Percentiles rank a stretch among this genome's conserved stretches.
These are phyloP conservation scores for Pistacia atlantica DNA, from an alignment of 345 rosid genomes.

Conservation along the genomic window DNA sequence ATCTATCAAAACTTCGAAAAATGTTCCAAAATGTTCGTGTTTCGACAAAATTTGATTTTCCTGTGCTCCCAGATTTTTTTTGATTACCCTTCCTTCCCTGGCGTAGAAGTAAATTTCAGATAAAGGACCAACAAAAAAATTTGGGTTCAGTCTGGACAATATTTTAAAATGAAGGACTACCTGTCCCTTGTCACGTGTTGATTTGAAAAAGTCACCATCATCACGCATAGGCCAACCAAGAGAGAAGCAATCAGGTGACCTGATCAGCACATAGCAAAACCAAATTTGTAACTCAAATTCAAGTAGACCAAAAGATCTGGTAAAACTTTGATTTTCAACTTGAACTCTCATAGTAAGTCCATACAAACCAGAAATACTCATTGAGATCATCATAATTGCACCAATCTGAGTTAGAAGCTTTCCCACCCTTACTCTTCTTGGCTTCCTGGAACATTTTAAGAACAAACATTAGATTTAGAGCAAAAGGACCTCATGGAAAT, in stretches of 20 bases:
- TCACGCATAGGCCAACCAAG: slow-evolving; percentile 99
- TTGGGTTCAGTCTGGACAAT: slow-evolving; percentile 18
- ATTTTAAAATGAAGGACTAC: slow-evolving; percentile 33
- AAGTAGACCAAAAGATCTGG: not conserved
- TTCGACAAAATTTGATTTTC: slow-evolving; percentile 93
- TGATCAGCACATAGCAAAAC: slow-evolving; percentile 32
- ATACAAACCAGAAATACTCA: slow-evolving; percentile 89
- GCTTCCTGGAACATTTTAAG: slow-evolving; percentile 69
- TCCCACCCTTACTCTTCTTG: slow-evolving; percentile 67
- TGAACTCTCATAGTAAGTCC: slow-evolving; percentile 20
- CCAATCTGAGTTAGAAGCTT: slow-evolving; percentile 84
- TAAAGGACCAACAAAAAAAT: slow-evolving; percentile 19
- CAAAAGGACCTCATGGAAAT: slow-evolving; percentile 16
- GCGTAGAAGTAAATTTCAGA: slow-evolving; percentile 17
- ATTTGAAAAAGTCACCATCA: slow-evolving; percentile 89
- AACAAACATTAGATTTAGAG: slow-evolving; percentile 25
- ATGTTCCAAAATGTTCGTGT: slow-evolving; percentile 95
- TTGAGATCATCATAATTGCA: slow-evolving; percentile 98
- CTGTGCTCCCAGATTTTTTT: slow-evolving; percentile 62
- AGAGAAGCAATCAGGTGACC: slow-evolving; percentile 96
- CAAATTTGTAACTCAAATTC: slow-evolving; percentile 14
- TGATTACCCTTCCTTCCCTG: slow-evolving; percentile 65
- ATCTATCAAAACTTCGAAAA: slow-evolving; percentile 88
- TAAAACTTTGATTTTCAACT: slow-evolving; percentile 10
- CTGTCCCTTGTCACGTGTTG: slow-evolving; percentile 59